Evolutionary conservation across 1,284 basidiomycete genomes (phyloP), one percentile per base, ranked within the genome.

Genomic region (Apiotrichum siamense): DNA sequence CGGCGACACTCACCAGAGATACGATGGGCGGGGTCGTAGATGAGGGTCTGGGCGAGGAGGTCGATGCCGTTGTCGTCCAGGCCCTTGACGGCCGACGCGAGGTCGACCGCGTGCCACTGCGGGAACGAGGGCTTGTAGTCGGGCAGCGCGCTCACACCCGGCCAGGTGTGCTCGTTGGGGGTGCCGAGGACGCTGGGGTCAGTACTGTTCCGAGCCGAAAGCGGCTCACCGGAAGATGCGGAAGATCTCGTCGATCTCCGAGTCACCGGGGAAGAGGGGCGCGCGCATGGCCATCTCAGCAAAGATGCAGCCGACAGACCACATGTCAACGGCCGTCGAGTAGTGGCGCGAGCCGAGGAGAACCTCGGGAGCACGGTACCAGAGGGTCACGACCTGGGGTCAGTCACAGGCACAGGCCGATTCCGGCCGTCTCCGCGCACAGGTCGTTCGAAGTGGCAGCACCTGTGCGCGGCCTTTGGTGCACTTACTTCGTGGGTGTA

Each of bases 241-340:
- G 82, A 97, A 98, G 63, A 98, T 98, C 77, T 98, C 93, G 76
- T 98, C 94, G 65, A 98, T 98, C 76, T 98, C 94, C 25, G 92
- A 97, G 76, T 98, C 94, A 10, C 96, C 94, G 13, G 94, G 92
- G 81, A 97, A 97, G 23, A 97, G 79, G 2, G 94, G 93, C 60
- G 84, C 82, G 23, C 91, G 60, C 69, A 72, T 73, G 2, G 70
- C 71, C 88, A 94, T 92, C 76, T 97, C 92, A 17, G 94, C 94
- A 73, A 98, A 96, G 69, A 99, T 99, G 70, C 96, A 98, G 7
- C 96, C 96, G 51, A 93, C 96, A 7, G 89, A 94, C 96, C 96
- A 99, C 57, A 98, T 90, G 75, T 99, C 96, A 69, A 99, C 97
- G 20, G 89, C 94, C 3, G 96, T 98, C 70, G 87, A 93, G 75